Evolutionary conservation across 192 early-diverging fungal species (phyloP), one percentile per base, ranked within the genome.

Genomic region (Phlyctochytrium planicorne): DNA sequence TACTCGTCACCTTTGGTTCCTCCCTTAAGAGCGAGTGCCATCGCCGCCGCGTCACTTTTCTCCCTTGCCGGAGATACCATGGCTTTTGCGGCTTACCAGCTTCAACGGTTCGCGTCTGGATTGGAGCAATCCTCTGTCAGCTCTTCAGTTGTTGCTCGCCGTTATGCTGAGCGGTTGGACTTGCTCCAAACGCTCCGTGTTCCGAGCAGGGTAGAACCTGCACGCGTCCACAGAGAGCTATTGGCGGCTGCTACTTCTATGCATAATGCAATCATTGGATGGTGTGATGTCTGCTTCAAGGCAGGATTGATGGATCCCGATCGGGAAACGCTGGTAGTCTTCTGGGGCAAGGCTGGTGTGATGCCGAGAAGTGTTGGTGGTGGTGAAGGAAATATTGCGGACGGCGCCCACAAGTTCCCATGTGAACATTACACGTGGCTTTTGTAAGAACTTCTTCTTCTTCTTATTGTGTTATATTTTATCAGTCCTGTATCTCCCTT

Each of bases 361-460:
- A n/a, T 56, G 4, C 61, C 63, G 56, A 37, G 53, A 23, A n/a
- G 23, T 14, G 53, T 27, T 52, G 36, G 36, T 52, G 36, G 40
- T 6, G 6, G 40, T 47, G 40, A 47, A 47, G 40, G 40, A 47
- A 20, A 20, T 6, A 6, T 14, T 6, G 20, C 40, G 40, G 40
- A 47, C 10, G 40, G 40, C 6, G 40, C 20, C 20, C 40, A 47
- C 40, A 47, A 47, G 20, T 47, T 47, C 20, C 40, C 40, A 92
- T 77, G 90, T 60, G 59, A 70, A 27, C 68, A 68, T 12, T 52
- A 25, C 23, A 32, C 24, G 25, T 27, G 24, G 70, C 4, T 66
- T 4, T 27, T 30, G 52, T 35, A 47, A 29, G 20, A 23, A 68
- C 1, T 14, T 17, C 0, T 47, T 47, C 20, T 47, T 47, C 40